Conservation (phyloP, 257 asterid genomes). For the Phtheirospermum japonicum region DNA sequence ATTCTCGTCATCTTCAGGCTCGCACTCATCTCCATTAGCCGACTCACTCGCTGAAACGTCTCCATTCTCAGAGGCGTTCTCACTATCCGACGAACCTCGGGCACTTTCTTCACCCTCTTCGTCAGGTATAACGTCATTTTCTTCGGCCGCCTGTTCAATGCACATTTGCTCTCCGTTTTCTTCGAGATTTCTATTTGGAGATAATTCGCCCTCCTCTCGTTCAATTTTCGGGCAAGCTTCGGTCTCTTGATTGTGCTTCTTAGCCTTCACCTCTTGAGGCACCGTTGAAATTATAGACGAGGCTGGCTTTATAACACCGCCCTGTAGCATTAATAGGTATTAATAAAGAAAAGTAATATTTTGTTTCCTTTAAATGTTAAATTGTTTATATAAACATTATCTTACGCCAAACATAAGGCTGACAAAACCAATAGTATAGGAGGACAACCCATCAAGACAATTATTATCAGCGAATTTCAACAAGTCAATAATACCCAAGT, state of each 20-base stretch:
- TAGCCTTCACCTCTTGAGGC: slow-evolving; percentile 36
- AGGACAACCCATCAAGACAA: slow-evolving; percentile 10
- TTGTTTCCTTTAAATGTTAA: slow-evolving; percentile 7
- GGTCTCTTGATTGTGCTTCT: slow-evolving; percentile 38
- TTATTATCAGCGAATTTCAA: slow-evolving; percentile 15
- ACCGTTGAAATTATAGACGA: slow-evolving; percentile 34
- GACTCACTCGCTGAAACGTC: slow-evolving; percentile 72
- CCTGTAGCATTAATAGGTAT: slow-evolving; percentile 44
- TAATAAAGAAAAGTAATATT: background rate
- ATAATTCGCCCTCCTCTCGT: slow-evolving; percentile 76
- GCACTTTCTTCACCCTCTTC: slow-evolving; percentile 66
- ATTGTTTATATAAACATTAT: slow-evolving; percentile 11
- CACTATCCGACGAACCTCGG: slow-evolving; percentile 72
- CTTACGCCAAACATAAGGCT: slow-evolving; percentile 6
- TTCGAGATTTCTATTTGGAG: slow-evolving; percentile 58
- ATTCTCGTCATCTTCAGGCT: slow-evolving; percentile 50
- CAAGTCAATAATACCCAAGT: slow-evolving; percentile 17
- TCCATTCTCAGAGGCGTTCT: slow-evolving; percentile 69
- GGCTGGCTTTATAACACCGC: slow-evolving; percentile 31
- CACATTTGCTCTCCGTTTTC: slow-evolving; percentile 35
- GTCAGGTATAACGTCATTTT: slow-evolving; percentile 48
- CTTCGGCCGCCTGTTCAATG: slow-evolving; percentile 40
- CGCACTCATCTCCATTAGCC: slow-evolving; percentile 71
- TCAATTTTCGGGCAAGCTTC: slow-evolving; percentile 40
- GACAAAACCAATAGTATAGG: slow-evolving; percentile 7